phyloP scores from a whole-genome alignment of 805 yeast genomes.

The Metschnikowia corniflorae region DNA sequence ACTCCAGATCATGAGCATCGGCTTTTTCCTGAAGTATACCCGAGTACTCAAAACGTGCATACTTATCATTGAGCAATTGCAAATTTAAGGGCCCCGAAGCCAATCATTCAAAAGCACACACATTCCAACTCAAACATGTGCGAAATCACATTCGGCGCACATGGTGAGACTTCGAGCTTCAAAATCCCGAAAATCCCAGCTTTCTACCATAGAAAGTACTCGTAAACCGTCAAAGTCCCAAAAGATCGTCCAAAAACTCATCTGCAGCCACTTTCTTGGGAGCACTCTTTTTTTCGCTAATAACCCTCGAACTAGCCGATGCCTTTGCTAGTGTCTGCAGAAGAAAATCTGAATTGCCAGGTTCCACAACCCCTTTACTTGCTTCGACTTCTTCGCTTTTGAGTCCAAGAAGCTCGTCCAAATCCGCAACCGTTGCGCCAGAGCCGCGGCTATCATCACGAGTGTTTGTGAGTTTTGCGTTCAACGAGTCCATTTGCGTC shows the following conservation, averaged over 20 bases:
- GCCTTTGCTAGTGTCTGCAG: constrained; percentile 6
- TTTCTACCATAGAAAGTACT: neutral
- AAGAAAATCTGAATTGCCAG: constrained; percentile 1
- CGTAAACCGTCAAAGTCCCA: constrained; percentile 4
- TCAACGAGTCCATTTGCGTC: constrained; percentile 23
- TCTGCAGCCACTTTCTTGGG: constrained; percentile 1
- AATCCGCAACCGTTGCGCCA: constrained; percentile 4
- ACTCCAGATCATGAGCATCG: too few species aligned
- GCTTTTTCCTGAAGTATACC: too few species aligned
- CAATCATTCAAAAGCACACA: too few species aligned
- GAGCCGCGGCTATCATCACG: neutral
- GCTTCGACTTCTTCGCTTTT: constrained; percentile 1
- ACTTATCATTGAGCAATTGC: too few species aligned
- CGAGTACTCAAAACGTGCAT: too few species aligned
- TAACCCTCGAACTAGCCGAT: neutral
- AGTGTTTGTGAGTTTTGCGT: constrained; percentile 18
- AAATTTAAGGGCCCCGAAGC: too few species aligned
- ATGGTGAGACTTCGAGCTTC: too few species aligned
- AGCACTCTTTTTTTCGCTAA: neutral
- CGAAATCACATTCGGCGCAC: too few species aligned
- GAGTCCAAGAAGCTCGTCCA: constrained; percentile 13
- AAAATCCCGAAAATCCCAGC: neutral
- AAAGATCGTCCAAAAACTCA: constrained; percentile 19
- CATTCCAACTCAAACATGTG: too few species aligned
- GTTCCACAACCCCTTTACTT: neutral